These are phyloP conservation scores for Danielia reshetovae DNA, from an alignment of 805 yeast species.

Conservation along the genomic window DNA sequence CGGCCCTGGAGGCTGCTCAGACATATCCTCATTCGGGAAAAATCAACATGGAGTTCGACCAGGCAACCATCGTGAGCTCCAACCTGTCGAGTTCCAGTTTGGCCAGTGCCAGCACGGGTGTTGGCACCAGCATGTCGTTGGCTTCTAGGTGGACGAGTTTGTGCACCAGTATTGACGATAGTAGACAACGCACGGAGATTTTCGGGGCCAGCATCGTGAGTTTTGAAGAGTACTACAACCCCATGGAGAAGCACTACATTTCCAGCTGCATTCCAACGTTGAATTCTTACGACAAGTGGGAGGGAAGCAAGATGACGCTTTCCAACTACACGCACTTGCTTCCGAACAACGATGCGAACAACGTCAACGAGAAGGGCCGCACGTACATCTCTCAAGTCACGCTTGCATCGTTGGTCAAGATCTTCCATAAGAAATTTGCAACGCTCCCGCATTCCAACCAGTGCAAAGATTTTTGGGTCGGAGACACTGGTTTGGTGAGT, in stretches of 20 bases:
- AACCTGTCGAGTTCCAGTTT: background rate
- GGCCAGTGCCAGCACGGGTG: background rate
- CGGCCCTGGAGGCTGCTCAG: constrained; percentile 8
- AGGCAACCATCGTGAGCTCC: background rate
- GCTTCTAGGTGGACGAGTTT: no score
- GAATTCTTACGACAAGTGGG: constrained; percentile 39
- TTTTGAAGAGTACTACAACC: constrained; percentile 15
- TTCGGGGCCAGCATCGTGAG: constrained; percentile 11
- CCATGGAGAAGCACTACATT: constrained; percentile 33
- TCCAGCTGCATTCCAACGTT: constrained; percentile 35
- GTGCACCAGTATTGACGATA: background rate
- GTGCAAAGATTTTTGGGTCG: constrained; percentile 14
- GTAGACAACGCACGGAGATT: background rate
- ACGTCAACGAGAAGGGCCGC: constrained; percentile 7
- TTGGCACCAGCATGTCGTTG: background rate
- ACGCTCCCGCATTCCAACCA: background rate
- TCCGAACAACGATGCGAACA: constrained; percentile 7
- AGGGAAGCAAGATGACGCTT: constrained; percentile 12
- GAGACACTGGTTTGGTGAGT: constrained; percentile 13
- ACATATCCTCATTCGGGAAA: background rate
- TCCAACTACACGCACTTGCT: constrained; percentile 9
- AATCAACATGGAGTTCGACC: background rate
- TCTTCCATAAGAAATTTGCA: constrained; percentile 2
- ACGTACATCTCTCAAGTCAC: constrained; percentile 11
- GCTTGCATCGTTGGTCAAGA: constrained; percentile 8